Base-by-base conservation (phyloP, 2,329 filamentous ascomycete species). In the Colletotrichum aenigma region DNA sequence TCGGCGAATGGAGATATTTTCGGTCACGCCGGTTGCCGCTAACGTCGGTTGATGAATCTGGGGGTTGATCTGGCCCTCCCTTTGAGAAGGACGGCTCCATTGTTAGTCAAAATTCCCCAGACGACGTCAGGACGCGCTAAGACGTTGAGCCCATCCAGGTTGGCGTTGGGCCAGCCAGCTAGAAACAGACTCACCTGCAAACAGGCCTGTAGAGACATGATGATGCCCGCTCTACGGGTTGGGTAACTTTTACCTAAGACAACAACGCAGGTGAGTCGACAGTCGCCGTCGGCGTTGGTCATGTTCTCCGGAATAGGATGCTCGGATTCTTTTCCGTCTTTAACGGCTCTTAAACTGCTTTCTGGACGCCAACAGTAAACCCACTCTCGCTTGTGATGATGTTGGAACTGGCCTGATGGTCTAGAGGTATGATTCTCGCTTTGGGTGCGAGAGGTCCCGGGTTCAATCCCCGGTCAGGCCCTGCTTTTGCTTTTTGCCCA, bases 391-490 rank as follows among this genome's bases (percentile, higher is more conserved):
- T 38, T 38, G 0, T 21, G 16, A 13, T 38, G 10, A 15, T n/a
- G 32, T 26, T 9, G 7, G 21, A 16, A 43, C 8, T 18, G 80
- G 79, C 77, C 78, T 75, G 78, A 79, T 82, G 81, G 81, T 82
- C 81, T 82, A 82, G 81, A 79, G 80, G 81, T 82, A 82, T 82
- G 81, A 82, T 82, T 82, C 81, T 81, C 79, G 80, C 81, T 82
- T 82, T 82, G 81, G 81, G 81, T 82, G 81, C 79, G 80, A 82
- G 81, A 82, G 81, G 81, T 81, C 81, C 80, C 80, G 81, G 78
- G 81, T 83, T 83, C 81, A 79, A 83, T 80, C 78, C 81, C 78
- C 80, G 81, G 79, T 79, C 66, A 60, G 66, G 43, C 66, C 66
- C 30, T 21, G 1, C 18, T 68, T 68, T 68, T 68, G 66, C 7